Percentiles rank a stretch among this genome's conserved stretches.
Conservation (phyloP, 768 basidiomycete genomes). For the Neoboletus brunneissimus region DNA sequence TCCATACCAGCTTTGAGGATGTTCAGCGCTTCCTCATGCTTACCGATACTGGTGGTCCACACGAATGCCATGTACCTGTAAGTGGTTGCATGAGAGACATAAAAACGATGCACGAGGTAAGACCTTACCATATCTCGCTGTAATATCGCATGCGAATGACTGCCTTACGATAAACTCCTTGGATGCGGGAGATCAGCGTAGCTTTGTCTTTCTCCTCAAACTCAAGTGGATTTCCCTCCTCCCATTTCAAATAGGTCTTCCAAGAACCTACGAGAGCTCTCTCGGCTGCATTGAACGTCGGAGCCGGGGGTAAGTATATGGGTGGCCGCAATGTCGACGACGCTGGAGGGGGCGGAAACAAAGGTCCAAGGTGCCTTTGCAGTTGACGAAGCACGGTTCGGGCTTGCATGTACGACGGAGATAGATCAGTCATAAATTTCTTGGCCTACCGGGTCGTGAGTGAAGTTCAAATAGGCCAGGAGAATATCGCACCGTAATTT, state of each 20-base stretch:
- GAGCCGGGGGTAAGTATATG: constrained; percentile 64
- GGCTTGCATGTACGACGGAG: constrained; percentile 93
- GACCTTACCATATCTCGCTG: constrained; percentile 83
- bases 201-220: constrained; percentile 80
- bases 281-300: constrained; percentile 72
- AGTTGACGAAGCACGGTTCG: constrained; percentile 84
- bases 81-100: constrained; percentile 12
- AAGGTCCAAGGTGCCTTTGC: constrained; percentile 58
- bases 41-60: constrained; percentile 74
- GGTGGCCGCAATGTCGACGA: constrained; percentile 40
- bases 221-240: constrained; percentile 91
- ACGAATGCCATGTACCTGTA: constrained; percentile 86
- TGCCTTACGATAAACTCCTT: constrained; percentile 85
- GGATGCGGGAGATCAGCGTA: constrained; percentile 65
- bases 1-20: constrained; percentile 82
- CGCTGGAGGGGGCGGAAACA: constrained; percentile 53
- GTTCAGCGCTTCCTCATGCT: constrained; percentile 76
- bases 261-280: constrained; percentile 77
- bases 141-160: constrained; percentile 91
- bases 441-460: constrained; percentile 60
- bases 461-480: not conserved
- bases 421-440: constrained; percentile 92
- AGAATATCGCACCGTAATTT: constrained; percentile 60
- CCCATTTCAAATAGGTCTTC: constrained; percentile 94
- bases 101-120: not conserved